A percentile compares a stretch with the other conserved stretches of the same genome.
These are phyloP conservation scores for Trametes meyenii DNA, from an alignment of 768 basidiomycete genomes.

Conservation along the genomic window DNA sequence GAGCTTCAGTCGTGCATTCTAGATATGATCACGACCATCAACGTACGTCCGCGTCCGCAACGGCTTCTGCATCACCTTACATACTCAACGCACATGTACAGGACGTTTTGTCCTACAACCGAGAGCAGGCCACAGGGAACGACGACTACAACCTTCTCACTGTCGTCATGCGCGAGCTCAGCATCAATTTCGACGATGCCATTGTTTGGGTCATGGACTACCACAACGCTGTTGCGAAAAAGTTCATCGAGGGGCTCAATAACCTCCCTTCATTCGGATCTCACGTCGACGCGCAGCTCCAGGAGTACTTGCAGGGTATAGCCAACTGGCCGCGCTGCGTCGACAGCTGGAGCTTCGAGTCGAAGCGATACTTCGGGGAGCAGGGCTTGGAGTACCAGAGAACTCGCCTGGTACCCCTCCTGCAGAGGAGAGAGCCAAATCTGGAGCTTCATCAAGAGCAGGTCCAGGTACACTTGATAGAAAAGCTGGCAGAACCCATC, in stretches of 20 bases:
- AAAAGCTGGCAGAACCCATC: not conserved
- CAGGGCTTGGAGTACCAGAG: slow-evolving; percentile 30
- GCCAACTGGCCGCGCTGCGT: slow-evolving; percentile 34
- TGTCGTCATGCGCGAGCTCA: slow-evolving; percentile 30
- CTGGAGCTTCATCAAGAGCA: not conserved
- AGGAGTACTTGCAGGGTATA: slow-evolving; percentile 30
- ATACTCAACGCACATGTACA: not conserved
- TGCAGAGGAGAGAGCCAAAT: slow-evolving; percentile 15
- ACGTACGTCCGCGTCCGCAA: slow-evolving; percentile 48
- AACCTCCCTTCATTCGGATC: slow-evolving; percentile 34
- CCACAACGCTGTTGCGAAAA: slow-evolving; percentile 17
- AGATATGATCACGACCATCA: slow-evolving; percentile 67
- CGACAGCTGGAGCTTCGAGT: slow-evolving; percentile 37
- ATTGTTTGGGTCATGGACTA: slow-evolving; percentile 24
- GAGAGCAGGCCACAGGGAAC: slow-evolving; percentile 33
- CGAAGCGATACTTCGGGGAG: slow-evolving; percentile 36
- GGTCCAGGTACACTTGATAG: slow-evolving; percentile 8
- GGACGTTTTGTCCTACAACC: slow-evolving; percentile 36
- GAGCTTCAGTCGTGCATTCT: slow-evolving; percentile 54
- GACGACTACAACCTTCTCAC: slow-evolving; percentile 34
- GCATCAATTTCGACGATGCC: slow-evolving; percentile 23
- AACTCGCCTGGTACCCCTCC: slow-evolving; percentile 23
- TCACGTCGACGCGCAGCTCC: slow-evolving; percentile 31
- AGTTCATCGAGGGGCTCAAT: slow-evolving; percentile 29
- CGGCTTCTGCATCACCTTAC: no score